Evolutionary conservation across 768 basidiomycete genomes (phyloP).

Genomic region (Tulasnella sp.): DNA sequence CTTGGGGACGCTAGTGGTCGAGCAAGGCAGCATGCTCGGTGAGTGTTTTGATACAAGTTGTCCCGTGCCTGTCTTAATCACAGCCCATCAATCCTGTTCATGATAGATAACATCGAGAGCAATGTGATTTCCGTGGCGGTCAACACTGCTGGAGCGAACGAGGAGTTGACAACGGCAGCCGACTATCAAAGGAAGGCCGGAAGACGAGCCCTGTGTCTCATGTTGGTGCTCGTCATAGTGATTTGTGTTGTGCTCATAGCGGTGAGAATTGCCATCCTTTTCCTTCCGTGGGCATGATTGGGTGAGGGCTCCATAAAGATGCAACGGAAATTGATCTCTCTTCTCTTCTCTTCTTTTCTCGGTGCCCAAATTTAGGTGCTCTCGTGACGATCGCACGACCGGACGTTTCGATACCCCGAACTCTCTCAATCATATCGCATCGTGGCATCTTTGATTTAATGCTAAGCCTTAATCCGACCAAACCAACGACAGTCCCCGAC

Average conservation of each 20-base stretch:
- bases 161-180: slow-evolving; percentile 79
- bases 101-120: slow-evolving; percentile 83
- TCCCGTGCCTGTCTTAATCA: too few relatives aligned
- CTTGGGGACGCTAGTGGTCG: slow-evolving; percentile 84
- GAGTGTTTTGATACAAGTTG: slow-evolving; percentile 24
- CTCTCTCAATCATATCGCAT: too few relatives aligned
- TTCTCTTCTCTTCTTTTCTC: too few relatives aligned
- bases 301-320: background rate
- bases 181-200: slow-evolving; percentile 95
- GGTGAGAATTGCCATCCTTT: slow-evolving; percentile 41
- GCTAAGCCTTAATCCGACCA: too few relatives aligned
- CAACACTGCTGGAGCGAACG: slow-evolving; percentile 72
- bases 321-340: too few relatives aligned
- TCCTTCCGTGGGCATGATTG: background rate
- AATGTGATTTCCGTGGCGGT: slow-evolving; percentile 81
- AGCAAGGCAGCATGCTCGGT: slow-evolving; percentile 95
- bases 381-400: too few relatives aligned
- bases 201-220: slow-evolving; percentile 75
- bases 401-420: too few relatives aligned
- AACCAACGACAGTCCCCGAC: too few relatives aligned
- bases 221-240: slow-evolving; percentile 80
- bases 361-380: too few relatives aligned
- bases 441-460: too few relatives aligned
- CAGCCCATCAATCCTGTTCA: too few relatives aligned
- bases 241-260: slow-evolving; percentile 82